Evolutionary conservation across 371 early-diverging fungal genomes (phyloP).

Genomic region (Mucor piriformis): DNA sequence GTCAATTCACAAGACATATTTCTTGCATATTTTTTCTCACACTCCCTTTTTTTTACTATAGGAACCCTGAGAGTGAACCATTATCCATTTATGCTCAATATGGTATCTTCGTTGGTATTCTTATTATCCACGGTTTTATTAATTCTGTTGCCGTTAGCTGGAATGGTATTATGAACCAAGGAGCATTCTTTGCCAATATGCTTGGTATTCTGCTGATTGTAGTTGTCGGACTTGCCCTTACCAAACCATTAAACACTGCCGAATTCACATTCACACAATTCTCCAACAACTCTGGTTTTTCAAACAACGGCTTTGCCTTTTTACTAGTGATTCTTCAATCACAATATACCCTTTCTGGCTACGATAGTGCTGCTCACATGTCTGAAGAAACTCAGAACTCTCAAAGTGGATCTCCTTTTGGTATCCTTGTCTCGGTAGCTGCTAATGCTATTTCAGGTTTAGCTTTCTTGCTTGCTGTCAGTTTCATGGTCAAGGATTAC

Average conservation of each 20-base stretch:
- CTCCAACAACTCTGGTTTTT: slow-evolving; percentile 58
- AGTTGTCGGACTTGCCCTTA: slow-evolving; percentile 52
- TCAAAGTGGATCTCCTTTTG: slow-evolving; percentile 58
- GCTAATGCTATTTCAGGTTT: slow-evolving; percentile 62
- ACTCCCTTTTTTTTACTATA: slow-evolving; percentile 8
- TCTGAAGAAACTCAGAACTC: slow-evolving; percentile 75
- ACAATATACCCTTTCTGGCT: slow-evolving; percentile 71
- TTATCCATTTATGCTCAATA: slow-evolving; percentile 51
- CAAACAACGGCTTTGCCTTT: slow-evolving; percentile 53
- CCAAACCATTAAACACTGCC: slow-evolving; percentile 41
- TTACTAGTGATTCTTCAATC: slow-evolving; percentile 60
- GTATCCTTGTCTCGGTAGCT: slow-evolving; percentile 63
- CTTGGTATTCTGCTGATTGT: slow-evolving; percentile 58
- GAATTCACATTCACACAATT: slow-evolving; percentile 51
- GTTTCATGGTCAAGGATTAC: slow-evolving; percentile 60
- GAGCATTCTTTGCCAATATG: slow-evolving; percentile 53
- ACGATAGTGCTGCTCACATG: slow-evolving; percentile 77
- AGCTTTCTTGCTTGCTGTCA: slow-evolving; percentile 56
- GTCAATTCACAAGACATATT: slow-evolving; percentile 7
- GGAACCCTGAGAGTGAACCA: slow-evolving; percentile 35
- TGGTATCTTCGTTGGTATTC: slow-evolving; percentile 51
- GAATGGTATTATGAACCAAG: slow-evolving; percentile 55
- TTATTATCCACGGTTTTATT: slow-evolving; percentile 51
- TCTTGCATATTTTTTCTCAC: slow-evolving; percentile 17
- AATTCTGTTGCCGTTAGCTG: slow-evolving; percentile 58